Evolutionary conservation across 345 rosid species (phyloP).

Genomic region (Arabidopsis suecica): DNA sequence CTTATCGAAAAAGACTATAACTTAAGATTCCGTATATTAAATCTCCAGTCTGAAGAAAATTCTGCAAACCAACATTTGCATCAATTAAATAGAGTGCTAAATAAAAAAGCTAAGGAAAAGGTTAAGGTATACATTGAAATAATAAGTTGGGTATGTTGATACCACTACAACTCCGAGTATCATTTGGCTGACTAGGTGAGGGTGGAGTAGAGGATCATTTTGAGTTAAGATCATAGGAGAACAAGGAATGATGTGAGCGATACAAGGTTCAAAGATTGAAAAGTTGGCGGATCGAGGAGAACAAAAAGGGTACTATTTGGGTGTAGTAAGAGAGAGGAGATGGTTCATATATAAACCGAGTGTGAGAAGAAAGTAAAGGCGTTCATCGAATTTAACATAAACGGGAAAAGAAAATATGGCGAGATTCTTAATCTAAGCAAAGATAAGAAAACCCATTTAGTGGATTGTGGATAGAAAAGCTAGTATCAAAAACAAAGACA

Average conservation of each 20-base stretch:
- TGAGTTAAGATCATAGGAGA: neutral
- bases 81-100: neutral
- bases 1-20: neutral
- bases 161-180: neutral
- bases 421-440: neutral
- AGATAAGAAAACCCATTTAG: neutral
- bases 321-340: neutral
- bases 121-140: neutral
- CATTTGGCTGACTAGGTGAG: neutral
- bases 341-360: neutral
- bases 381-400: neutral
- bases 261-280: slow-evolving; percentile 1
- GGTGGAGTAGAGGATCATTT: neutral
- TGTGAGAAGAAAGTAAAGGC: neutral
- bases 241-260: slow-evolving; percentile 4
- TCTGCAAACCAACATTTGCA: neutral
- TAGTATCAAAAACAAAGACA: neutral
- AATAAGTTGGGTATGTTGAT: neutral
- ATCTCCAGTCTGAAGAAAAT: neutral
- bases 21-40: neutral
- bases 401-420: neutral
- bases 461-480: neutral
- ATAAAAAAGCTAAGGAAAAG: neutral
- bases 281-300: neutral
- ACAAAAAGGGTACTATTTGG: neutral